phyloP scores from a whole-genome alignment of 257 asterid species.

The Fraxinus anomala region DNA sequence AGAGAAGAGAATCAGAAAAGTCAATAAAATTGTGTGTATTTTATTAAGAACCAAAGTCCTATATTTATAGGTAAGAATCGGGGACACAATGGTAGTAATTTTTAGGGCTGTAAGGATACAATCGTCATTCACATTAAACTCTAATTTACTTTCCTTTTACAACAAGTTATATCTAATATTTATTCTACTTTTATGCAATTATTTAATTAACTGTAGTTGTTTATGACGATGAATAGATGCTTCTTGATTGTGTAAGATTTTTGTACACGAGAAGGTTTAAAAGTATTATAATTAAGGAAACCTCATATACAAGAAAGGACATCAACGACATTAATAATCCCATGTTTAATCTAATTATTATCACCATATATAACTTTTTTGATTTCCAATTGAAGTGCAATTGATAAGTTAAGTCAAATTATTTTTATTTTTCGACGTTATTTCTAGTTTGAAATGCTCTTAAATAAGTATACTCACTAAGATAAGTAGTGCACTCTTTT shows the following conservation, averaged over 20 bases:
- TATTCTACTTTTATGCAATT: neutral
- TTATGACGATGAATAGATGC: neutral
- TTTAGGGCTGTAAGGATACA: too few relatives aligned
- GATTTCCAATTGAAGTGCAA: constrained; percentile 11
- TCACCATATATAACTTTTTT: constrained; percentile 9
- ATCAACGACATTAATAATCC: neutral
- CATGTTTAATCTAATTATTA: constrained; percentile 1
- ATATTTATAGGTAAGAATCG: too few relatives aligned
- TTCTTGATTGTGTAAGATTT: neutral
- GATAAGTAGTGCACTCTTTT: neutral
- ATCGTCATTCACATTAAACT: too few relatives aligned
- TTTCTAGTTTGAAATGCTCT: neutral
- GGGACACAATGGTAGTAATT: too few relatives aligned
- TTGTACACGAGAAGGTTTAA: neutral
- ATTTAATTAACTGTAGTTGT: neutral
- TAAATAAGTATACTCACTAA: too few relatives aligned
- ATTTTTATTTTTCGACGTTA: neutral
- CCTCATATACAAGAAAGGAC: constrained; percentile 4
- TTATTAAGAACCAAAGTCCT: too few relatives aligned
- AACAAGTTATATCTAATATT: neutral
- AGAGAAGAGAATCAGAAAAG: too few relatives aligned
- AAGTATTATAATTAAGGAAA: neutral
- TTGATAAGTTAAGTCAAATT: neutral
- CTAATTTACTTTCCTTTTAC: too few relatives aligned
- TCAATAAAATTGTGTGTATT: too few relatives aligned